phyloP scores from a whole-genome alignment of 495 filamentous ascomycete species.

The Penicillium egyptiacum region DNA sequence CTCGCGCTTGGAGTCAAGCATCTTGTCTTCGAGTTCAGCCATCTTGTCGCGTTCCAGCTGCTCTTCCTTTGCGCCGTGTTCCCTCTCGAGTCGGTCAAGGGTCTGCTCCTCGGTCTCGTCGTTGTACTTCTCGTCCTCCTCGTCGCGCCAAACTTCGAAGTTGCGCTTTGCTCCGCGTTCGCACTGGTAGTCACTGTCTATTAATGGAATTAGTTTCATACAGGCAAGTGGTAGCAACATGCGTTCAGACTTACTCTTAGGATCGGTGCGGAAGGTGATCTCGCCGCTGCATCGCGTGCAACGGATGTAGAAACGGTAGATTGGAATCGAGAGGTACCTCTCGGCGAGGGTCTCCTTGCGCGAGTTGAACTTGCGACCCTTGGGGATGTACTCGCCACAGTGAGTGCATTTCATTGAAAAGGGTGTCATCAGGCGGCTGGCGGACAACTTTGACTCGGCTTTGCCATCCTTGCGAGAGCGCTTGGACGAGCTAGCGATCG shows the following conservation, averaged over 20 bases:
- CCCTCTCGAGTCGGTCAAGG: conserved; percentile 77
- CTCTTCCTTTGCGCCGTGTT: conserved; percentile 59
- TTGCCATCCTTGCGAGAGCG: neutral
- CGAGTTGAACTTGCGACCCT: conserved; percentile 95
- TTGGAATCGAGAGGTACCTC: conserved; percentile 83
- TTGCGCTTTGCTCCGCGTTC: conserved; percentile 88
- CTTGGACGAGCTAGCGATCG: conserved; percentile 61
- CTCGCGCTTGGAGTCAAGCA: conserved; percentile 88
- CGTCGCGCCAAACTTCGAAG: conserved; percentile 83
- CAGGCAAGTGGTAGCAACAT: neutral
- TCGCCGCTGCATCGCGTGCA: conserved; percentile 88
- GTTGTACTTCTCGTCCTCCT: conserved; percentile 49
- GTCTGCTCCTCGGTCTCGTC: conserved; percentile 81
- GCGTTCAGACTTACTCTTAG: conserved; percentile 60
- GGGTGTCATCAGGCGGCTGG: conserved; percentile 95
- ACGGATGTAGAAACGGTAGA: conserved; percentile 92
- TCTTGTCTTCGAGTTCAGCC: conserved; percentile 79
- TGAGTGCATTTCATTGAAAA: conserved; percentile 90
- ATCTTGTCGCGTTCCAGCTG: conserved; percentile 66
- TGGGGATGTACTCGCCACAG: conserved; percentile 97
- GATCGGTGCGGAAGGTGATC: conserved; percentile 94
- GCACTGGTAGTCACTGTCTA: conserved; percentile 80
- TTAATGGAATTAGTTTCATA: neutral
- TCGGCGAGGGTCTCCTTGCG: conserved; percentile 93
- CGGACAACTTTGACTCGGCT: neutral